These are phyloP conservation scores for Cyathus pygmaeus DNA, from an alignment of 1,284 basidiomycete genomes.

Conservation along the genomic window DNA sequence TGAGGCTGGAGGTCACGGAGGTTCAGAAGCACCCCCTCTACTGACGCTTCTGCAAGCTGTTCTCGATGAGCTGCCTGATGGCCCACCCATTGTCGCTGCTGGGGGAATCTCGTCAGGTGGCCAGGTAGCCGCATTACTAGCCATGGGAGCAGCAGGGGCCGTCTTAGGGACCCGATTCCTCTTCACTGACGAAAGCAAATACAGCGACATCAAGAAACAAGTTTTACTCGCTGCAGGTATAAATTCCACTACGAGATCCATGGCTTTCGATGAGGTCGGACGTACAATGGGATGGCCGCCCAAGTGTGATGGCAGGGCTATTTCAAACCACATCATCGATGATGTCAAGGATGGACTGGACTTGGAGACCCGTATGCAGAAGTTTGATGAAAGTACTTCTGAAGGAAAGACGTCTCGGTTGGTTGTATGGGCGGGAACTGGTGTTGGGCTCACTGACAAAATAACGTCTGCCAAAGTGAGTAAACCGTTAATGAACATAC, in stretches of 20 bases:
- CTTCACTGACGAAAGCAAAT: slow-evolving; percentile 61
- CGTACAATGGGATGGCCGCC: slow-evolving; percentile 60
- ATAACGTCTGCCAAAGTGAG: not conserved
- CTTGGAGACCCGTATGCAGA: slow-evolving; percentile 28
- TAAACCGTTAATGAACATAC: not conserved
- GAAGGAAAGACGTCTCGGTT: slow-evolving; percentile 30
- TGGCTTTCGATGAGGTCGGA: slow-evolving; percentile 59
- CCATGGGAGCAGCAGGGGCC: slow-evolving; percentile 63
- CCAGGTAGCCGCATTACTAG: slow-evolving; percentile 62
- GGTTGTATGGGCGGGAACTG: slow-evolving; percentile 46
- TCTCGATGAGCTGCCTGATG: slow-evolving; percentile 47
- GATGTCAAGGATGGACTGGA: slow-evolving; percentile 31
- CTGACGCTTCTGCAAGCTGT: slow-evolving; percentile 59
- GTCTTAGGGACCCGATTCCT: slow-evolving; percentile 69
- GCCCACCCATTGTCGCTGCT: slow-evolving; percentile 61
- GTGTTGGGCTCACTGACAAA: slow-evolving; percentile 25
- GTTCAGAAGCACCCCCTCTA: slow-evolving; percentile 57
- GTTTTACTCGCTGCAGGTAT: slow-evolving; percentile 54
- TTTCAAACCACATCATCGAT: slow-evolving; percentile 42
- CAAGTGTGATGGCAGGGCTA: slow-evolving; percentile 56
- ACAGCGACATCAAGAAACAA: slow-evolving; percentile 55
- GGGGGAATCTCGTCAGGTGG: slow-evolving; percentile 55
- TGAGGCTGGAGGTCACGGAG: slow-evolving; percentile 74
- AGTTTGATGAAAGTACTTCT: slow-evolving; percentile 23
- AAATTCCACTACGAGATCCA: slow-evolving; percentile 55